Base-by-base conservation (phyloP, 2,329 filamentous ascomycete species). In the Karstenula rhodostoma region DNA sequence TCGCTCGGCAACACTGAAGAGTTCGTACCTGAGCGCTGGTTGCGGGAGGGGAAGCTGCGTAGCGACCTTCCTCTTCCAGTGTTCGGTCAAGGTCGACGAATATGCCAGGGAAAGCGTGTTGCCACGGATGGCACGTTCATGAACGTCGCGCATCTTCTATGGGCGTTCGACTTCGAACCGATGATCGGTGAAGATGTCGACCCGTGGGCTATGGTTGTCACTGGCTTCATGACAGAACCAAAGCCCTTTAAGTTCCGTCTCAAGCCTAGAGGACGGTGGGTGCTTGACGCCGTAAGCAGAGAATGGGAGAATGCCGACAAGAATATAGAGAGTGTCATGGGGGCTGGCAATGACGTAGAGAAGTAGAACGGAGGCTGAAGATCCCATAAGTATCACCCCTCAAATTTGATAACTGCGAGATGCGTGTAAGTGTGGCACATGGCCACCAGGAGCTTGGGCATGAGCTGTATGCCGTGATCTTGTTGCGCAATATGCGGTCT, bases 171-270 rank as follows among this genome's bases (percentile, higher is more conserved):
- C 19, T 3, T 51, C 17, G 32, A 51, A 23, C 9, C 32, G 8
- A 10, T 37, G 5, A 32, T 37, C 3, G 48, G 48, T 23, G 48
- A 51, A 29, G 48, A 51, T n/a, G 32, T 17, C 17, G 48, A 51
- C 37, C 48, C 48, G 32, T 51, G 48, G 48, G 48, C 48, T 27
- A 51, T 51, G 48, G 48, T 51, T 12, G 48, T 51, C n/a, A 27
- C 32, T 23, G 48, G 48, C 2, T 51, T 51, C n/a, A 51, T 51
- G 48, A 51, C 48, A 23, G 29, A 51, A 19, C 48, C 48, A 15
- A 51, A 32, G n/a, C 32, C 48, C 1, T 25, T 51, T n/a, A 51
- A 37, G 19, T 51, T 51, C 32, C 32, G 48, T 51, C 32, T 51
- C 32, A 51, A 23, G n/a, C 48, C 48, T 17, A 23, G 48, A 29